Conservation (phyloP, 306 rosid genomes). For the Lagenaria siceraria region DNA sequence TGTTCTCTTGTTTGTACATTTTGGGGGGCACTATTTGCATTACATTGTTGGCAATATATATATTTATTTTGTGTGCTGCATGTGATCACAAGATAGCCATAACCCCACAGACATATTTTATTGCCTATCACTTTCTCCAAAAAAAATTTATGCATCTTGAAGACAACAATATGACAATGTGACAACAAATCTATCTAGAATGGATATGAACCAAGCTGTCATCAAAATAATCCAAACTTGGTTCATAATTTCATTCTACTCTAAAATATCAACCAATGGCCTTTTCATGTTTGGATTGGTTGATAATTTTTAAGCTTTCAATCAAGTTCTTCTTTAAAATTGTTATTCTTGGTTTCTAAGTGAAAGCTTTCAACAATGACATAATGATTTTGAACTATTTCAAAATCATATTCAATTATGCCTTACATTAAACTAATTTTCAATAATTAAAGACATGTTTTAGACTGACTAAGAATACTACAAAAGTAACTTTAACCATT, state of each 20-base stretch:
- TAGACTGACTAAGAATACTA: no score
- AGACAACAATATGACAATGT: neutral
- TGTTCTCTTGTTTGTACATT: neutral
- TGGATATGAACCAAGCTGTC: no score
- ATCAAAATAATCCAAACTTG: no score
- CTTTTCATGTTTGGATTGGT: neutral
- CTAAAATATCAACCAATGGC: neutral
- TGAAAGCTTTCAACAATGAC: no score
- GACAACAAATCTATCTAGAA: neutral
- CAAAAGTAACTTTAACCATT: no score
- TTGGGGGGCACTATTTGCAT: neutral
- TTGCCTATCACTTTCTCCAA: neutral
- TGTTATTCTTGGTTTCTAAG: no score
- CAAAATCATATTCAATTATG: no score
- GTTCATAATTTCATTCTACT: neutral
- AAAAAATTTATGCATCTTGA: neutral
- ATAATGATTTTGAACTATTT: no score
- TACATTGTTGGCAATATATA: no score
- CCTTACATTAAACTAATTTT: no score
- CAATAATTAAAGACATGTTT: no score
- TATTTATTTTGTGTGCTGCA: neutral
- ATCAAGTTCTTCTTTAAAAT: no score
- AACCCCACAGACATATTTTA: neutral
- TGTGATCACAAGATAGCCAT: neutral
- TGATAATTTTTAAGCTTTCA: neutral